phyloP scores from a whole-genome alignment of 2,329 filamentous ascomycete species.

The Aspergillus ustus region DNA sequence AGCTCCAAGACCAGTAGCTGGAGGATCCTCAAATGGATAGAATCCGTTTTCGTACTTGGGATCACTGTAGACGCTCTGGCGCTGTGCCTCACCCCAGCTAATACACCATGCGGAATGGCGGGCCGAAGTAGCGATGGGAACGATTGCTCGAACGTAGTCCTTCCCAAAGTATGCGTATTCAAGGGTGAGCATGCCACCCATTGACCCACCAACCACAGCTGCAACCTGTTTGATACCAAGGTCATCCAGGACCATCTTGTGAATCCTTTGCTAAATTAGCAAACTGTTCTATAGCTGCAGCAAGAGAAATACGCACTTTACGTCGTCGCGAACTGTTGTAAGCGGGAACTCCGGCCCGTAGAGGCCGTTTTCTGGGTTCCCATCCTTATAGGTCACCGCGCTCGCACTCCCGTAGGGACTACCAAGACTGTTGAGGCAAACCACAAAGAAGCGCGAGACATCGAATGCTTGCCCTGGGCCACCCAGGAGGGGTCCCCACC shows the following conservation, averaged over 20 bases:
- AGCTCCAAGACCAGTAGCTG: constrained; percentile 82
- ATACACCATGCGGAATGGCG: constrained; percentile 64
- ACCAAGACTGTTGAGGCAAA: constrained; percentile 60
- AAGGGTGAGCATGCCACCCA: constrained; percentile 63
- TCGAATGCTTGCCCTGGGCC: constrained; percentile 59
- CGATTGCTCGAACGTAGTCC: constrained; percentile 58
- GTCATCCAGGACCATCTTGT: constrained; percentile 59
- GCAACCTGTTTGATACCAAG: constrained; percentile 59
- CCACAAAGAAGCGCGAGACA: constrained; percentile 57
- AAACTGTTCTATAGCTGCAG: neutral
- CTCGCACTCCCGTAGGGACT: constrained; percentile 61
- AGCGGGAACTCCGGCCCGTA: constrained; percentile 97
- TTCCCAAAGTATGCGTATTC: constrained; percentile 74
- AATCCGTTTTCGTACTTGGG: constrained; percentile 98
- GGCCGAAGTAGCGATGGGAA: constrained; percentile 61
- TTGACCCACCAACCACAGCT: constrained; percentile 60
- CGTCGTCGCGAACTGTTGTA: constrained; percentile 93
- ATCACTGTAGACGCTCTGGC: constrained; percentile 85
- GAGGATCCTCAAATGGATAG: constrained; percentile 85
- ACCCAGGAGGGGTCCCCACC: constrained; percentile 61
- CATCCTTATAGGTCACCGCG: constrained; percentile 77
- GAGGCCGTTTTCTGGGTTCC: constrained; percentile 70
- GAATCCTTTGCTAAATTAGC: constrained; percentile 46
- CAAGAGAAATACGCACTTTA: constrained; percentile 66
- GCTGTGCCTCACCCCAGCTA: constrained; percentile 62